Evolutionary conservation across 1,284 basidiomycete genomes (phyloP).

Genomic region (Xerocomus nothofagi): DNA sequence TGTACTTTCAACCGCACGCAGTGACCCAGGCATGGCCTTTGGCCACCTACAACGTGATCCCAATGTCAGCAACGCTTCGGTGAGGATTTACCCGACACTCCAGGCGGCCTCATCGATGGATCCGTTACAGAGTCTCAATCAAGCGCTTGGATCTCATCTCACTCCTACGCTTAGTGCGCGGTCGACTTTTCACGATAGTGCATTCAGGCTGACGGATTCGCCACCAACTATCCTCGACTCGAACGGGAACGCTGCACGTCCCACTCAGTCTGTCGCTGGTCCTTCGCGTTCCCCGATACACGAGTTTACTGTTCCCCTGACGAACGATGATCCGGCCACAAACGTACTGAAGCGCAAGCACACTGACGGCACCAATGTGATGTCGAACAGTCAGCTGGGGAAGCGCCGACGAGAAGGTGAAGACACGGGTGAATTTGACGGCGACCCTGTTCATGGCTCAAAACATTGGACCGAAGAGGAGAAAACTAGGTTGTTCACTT

Average conservation of each 20-base stretch:
- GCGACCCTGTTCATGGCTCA: constrained; percentile 56
- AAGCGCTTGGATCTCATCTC: constrained; percentile 35
- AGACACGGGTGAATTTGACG: constrained; percentile 46
- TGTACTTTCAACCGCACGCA: constrained; percentile 12
- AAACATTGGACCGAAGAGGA: constrained; percentile 82
- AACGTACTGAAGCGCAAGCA: constrained; percentile 52
- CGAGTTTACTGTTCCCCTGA: constrained; percentile 34
- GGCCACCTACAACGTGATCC: constrained; percentile 38
- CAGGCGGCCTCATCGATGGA: constrained; percentile 5
- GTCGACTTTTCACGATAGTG: constrained; percentile 30
- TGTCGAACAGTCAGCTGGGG: constrained; percentile 35
- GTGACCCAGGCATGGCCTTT: constrained; percentile 35
- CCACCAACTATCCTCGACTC: constrained; percentile 35
- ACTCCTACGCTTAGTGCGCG: constrained; percentile 33
- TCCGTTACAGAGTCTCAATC: constrained; percentile 34
- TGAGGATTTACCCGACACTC: constrained; percentile 14
- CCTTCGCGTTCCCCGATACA: constrained; percentile 36
- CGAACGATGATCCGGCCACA: constrained; percentile 25
- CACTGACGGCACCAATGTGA: constrained; percentile 38
- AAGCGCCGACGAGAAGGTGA: constrained; percentile 55
- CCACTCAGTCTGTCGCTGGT: constrained; percentile 30
- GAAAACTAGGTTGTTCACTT: constrained; percentile 67
- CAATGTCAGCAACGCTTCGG: constrained; percentile 37
- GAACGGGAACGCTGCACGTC: constrained; percentile 24
- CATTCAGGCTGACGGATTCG: constrained; percentile 34